Percentiles rank a stretch among this genome's conserved stretches.
Evolutionary conservation across 2,329 filamentous ascomycete genomes (phyloP).

Genomic region (Aspergillus thermomutatus): DNA sequence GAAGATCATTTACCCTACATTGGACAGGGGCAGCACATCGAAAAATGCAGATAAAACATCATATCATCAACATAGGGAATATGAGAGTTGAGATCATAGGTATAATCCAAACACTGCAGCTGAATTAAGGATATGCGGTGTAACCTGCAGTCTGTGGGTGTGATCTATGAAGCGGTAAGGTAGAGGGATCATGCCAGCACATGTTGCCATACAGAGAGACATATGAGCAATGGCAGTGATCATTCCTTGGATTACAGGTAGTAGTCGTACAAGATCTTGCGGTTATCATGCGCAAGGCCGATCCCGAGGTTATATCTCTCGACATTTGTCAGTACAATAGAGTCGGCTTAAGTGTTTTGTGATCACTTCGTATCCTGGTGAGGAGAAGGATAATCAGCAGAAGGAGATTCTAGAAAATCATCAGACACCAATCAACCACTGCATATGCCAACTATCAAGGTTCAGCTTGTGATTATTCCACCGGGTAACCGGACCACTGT

Average conservation of each 20-base stretch:
- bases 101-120: neutral
- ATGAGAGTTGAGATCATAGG: neutral
- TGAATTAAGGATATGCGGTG: neutral
- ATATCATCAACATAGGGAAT: neutral
- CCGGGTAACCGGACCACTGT: neutral
- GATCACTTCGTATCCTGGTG: neutral
- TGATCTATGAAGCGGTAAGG: no score
- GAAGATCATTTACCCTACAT: neutral
- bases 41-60: neutral
- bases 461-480: neutral
- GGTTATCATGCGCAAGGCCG: neutral
- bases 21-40: neutral
- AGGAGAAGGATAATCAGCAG: neutral
- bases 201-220: neutral
- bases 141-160: neutral
- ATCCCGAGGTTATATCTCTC: neutral
- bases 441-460: no score
- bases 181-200: neutral
- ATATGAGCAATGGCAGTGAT: neutral
- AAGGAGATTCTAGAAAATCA: neutral
- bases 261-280: neutral
- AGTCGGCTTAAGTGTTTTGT: neutral
- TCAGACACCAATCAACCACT: neutral
- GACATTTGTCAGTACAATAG: neutral
- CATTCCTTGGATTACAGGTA: neutral